These are phyloP conservation scores for Euptelea pleiosperma DNA, from an alignment of 164 flowering plant species.

Conservation along the genomic window DNA sequence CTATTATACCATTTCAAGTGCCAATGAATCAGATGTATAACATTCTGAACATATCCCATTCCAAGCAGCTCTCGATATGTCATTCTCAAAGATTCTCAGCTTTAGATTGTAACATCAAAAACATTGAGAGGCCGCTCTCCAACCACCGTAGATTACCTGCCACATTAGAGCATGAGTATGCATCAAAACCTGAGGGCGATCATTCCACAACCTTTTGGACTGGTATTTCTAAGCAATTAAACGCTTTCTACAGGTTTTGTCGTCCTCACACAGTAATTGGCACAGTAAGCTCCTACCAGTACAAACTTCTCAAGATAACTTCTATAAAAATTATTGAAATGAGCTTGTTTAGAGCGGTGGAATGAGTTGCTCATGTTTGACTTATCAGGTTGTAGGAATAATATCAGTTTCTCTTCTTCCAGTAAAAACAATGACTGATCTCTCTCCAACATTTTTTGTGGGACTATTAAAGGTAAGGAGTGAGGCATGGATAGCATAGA, in stretches of 20 bases:
- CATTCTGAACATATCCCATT: conserved; percentile 1
- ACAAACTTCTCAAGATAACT: background rate
- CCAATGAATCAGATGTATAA: background rate
- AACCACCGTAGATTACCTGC: background rate
- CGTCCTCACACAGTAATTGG: conserved; percentile 44
- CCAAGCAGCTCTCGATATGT: background rate
- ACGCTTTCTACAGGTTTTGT: conserved; percentile 30
- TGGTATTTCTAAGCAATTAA: conserved; percentile 3
- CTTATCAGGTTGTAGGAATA: conserved; percentile 30
- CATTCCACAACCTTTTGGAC: conserved; percentile 3
- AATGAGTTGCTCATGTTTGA: background rate
- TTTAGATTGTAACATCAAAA: background rate
- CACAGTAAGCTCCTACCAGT: conserved; percentile 27
- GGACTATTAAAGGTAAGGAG: conserved; percentile 34
- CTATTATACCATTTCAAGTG: background rate
- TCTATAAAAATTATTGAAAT: background rate
- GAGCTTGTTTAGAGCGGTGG: background rate
- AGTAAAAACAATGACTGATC: conserved; percentile 22
- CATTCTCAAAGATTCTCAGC: conserved; percentile 2
- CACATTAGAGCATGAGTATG: conserved; percentile 10
- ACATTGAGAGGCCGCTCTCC: background rate
- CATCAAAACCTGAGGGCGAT: conserved; percentile 16
- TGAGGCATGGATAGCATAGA: background rate
- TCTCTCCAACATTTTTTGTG: conserved; percentile 23
- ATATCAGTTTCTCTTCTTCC: conserved; percentile 44